Conservation (phyloP, 768 basidiomycete genomes). For the Leccinum subgranulosum region DNA sequence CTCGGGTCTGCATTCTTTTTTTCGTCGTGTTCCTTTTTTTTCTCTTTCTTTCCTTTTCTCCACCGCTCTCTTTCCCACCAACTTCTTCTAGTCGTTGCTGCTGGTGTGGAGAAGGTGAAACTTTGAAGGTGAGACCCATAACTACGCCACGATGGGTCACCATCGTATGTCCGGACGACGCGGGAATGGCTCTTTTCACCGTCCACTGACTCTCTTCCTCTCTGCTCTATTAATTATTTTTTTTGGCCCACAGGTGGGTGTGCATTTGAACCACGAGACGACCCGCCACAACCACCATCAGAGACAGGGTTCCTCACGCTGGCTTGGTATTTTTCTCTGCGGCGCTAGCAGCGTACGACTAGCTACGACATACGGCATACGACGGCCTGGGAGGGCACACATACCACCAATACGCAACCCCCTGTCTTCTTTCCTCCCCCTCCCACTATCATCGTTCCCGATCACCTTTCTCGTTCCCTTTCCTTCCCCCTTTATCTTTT, state of each 20-base stretch:
- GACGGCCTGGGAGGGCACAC: neutral
- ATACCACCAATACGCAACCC: neutral
- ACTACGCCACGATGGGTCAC: neutral
- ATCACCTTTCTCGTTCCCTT: fast-evolving
- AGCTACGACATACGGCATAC: too few relatives aligned
- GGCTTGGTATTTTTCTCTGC: neutral
- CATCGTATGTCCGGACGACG: neutral
- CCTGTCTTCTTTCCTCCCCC: neutral
- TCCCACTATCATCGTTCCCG: neutral
- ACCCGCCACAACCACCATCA: neutral
- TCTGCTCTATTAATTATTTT: neutral
- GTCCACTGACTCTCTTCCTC: neutral
- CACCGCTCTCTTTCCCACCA: neutral
- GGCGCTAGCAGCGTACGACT: neutral
- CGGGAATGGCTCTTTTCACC: neutral
- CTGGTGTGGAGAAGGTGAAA: neutral
- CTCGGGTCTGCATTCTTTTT: neutral
- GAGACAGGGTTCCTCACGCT: neutral
- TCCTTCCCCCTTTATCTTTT: neutral
- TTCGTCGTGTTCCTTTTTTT: neutral
- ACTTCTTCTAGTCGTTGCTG: neutral
- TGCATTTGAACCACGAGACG: neutral
- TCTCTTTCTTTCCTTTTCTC: neutral
- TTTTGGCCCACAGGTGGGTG: neutral
- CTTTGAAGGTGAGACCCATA: neutral